These are phyloP conservation scores for Ogataea sp. DNA, from an alignment of 805 yeast species.

Conservation along the genomic window DNA sequence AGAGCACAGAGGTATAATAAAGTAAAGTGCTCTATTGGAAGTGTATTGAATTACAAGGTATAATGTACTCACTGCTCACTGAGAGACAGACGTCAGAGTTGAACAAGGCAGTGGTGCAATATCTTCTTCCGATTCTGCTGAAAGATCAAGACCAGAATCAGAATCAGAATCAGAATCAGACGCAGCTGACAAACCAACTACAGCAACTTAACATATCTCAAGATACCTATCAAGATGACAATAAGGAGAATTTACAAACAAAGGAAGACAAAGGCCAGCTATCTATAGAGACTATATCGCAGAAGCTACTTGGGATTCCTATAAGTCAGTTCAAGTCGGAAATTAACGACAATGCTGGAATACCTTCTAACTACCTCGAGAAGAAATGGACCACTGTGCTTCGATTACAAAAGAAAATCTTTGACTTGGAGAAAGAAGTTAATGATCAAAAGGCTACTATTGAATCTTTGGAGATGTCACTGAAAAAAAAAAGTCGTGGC, in stretches of 20 bases:
- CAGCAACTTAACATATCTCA: too few species aligned
- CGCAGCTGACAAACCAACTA: not conserved
- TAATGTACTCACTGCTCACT: slow-evolving; percentile 16
- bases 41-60: not conserved
- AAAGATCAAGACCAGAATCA: not conserved
- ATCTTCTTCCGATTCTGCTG: slow-evolving; percentile 14
- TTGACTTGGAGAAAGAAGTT: slow-evolving; percentile 60
- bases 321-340: not conserved
- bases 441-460: slow-evolving; percentile 1
- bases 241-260: not conserved
- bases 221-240: not conserved
- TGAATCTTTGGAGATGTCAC: not conserved
- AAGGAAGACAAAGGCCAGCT: slow-evolving; percentile 1
- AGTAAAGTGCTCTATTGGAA: not conserved
- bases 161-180: not conserved
- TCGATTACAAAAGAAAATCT: slow-evolving; percentile 64
- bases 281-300: slow-evolving; percentile 1
- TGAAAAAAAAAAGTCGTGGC: not conserved
- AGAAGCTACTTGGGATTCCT: not conserved
- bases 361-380: slow-evolving; percentile 35
- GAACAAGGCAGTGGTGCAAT: slow-evolving; percentile 27
- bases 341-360: slow-evolving; percentile 3
- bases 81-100: slow-evolving; percentile 28
- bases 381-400: slow-evolving; percentile 86
- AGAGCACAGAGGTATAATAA: too few species aligned